These are phyloP conservation scores for Phyllosticta ampelicida DNA, from an alignment of 2,329 filamentous ascomycete genomes.

Conservation along the genomic window DNA sequence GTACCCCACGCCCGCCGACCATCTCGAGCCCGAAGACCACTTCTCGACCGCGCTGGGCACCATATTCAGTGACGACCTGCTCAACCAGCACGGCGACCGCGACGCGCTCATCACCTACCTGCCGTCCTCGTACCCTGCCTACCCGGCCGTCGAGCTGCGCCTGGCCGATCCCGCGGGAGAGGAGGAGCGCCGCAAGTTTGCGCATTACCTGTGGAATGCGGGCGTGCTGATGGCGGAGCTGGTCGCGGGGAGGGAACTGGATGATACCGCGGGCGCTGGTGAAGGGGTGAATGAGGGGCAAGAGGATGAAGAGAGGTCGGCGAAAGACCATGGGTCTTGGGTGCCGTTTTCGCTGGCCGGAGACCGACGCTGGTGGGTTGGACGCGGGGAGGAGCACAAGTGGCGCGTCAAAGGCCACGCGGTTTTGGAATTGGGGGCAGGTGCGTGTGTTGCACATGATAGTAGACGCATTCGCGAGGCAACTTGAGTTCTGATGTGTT, in stretches of 20 bases:
- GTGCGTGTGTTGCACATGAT: constrained; percentile 35
- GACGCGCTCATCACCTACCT: constrained; percentile 49
- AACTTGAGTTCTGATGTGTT: constrained; percentile 13
- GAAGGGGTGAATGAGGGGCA: constrained; percentile 6
- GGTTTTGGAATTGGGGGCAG: constrained; percentile 57
- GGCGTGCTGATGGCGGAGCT: constrained; percentile 37
- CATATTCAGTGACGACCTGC: constrained; percentile 58
- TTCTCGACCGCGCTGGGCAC: constrained; percentile 49
- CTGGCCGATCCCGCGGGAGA: constrained; percentile 40
- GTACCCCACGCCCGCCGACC: not conserved
- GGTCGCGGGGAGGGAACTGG: constrained; percentile 23
- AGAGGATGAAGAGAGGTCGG: constrained; percentile 21
- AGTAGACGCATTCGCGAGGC: constrained; percentile 6
- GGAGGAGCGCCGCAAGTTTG: constrained; percentile 50
- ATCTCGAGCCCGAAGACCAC: constrained; percentile 46
- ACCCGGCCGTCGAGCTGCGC: constrained; percentile 26
- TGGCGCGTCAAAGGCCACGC: constrained; percentile 41
- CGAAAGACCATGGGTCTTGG: not conserved
- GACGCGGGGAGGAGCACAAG: constrained; percentile 19
- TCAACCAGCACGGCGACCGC: constrained; percentile 52
- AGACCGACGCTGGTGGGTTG: constrained; percentile 23
- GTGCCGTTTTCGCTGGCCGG: not conserved
- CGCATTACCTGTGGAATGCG: constrained; percentile 66
- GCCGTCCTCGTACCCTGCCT: constrained; percentile 24
- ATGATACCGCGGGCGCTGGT: constrained; percentile 13